phyloP scores from a whole-genome alignment of 2,329 filamentous ascomycete genomes.

The Sarocladium kiliense region DNA sequence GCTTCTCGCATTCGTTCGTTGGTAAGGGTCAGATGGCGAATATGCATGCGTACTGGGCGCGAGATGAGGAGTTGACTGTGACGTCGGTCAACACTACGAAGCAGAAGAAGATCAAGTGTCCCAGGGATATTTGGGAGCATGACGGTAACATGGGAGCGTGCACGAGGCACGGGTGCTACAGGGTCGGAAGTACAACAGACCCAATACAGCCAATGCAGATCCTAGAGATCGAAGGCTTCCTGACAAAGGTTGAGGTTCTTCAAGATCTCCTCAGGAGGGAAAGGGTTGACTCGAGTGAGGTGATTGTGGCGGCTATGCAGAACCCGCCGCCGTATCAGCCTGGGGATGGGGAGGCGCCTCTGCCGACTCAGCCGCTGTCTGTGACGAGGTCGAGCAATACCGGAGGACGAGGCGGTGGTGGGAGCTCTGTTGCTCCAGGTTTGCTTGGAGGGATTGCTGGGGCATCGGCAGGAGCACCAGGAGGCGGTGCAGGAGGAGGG shows the following conservation, averaged over 20 bases:
- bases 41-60: constrained; percentile 1
- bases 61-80: constrained; percentile 1
- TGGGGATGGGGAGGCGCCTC: not conserved
- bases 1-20: constrained; percentile 1
- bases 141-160: constrained; percentile 7
- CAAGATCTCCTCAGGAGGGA: constrained; percentile 2
- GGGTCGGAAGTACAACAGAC: not conserved
- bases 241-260: constrained; percentile 15
- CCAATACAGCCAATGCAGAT: constrained; percentile 6
- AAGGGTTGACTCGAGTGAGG: constrained; percentile 10
- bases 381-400: not conserved
- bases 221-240: constrained; percentile 11
- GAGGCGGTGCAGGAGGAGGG: too few relatives aligned
- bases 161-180: not conserved
- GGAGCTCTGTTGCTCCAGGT: not conserved
- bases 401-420: not conserved
- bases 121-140: constrained; percentile 9
- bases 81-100: not conserved
- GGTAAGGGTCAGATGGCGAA: constrained; percentile 9
- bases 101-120: not conserved
- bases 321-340: constrained; percentile 15
- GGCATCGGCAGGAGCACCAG: not conserved
- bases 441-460: too few relatives aligned
- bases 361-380: not conserved
- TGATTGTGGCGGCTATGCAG: constrained; percentile 8